Percentiles rank a stretch among this genome's conserved stretches.
Evolutionary conservation across 2,329 filamentous ascomycete species (phyloP).

Genomic region (Stagonosporopsis vannaccii): DNA sequence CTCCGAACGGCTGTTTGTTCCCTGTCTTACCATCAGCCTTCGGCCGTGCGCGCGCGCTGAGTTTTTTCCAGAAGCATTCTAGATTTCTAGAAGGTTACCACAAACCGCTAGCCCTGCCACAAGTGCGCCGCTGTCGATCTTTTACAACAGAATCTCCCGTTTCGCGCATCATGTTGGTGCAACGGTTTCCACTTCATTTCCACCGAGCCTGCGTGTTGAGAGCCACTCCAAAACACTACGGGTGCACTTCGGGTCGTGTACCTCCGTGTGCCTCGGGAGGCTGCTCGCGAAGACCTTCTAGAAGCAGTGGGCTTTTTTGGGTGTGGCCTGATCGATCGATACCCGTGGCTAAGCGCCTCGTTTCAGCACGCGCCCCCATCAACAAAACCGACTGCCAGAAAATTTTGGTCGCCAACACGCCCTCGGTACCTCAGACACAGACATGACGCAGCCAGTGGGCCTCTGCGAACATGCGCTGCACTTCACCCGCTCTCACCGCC

Average conservation of each 20-base stretch:
- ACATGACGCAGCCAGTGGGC: conserved; percentile 37
- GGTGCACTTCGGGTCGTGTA: conserved; percentile 8
- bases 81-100: conserved; percentile 45
- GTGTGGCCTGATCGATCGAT: conserved; percentile 15
- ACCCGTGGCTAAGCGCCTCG: conserved; percentile 35
- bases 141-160: conserved; percentile 27
- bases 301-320: conserved; percentile 15
- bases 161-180: conserved; percentile 29
- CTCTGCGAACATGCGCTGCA: conserved; percentile 13
- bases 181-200: conserved; percentile 24
- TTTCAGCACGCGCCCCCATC: conserved; percentile 32
- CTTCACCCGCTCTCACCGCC: conserved; percentile 43
- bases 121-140: conserved; percentile 36
- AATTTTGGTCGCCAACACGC: conserved; percentile 30
- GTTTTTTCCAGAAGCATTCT: conserved; percentile 32
- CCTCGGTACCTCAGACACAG: conserved; percentile 23
- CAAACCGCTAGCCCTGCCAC: conserved; percentile 29
- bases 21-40: conserved; percentile 24
- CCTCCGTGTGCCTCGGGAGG: conserved; percentile 18
- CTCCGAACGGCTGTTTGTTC: neutral
- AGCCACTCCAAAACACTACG: conserved; percentile 15
- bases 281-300: conserved; percentile 30
- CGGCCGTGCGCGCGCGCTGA: conserved; percentile 27
- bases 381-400: conserved; percentile 24
- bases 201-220: conserved; percentile 28